Base-by-base conservation (phyloP, 208 protist genomes). In the Leishmania guyanensis region DNA sequence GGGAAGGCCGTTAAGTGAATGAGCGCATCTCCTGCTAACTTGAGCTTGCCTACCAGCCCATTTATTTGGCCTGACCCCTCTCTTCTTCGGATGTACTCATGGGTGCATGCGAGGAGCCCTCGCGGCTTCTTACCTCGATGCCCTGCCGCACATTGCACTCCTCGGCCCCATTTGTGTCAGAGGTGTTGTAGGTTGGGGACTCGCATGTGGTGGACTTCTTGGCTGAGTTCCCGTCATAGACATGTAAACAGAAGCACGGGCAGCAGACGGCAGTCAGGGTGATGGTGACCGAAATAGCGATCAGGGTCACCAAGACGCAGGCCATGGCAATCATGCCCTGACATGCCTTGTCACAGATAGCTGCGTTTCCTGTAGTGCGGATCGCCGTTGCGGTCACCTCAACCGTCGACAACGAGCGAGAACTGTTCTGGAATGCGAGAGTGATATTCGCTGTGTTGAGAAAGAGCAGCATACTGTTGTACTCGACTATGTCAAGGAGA, bases 271-370 rank as follows among this genome's bases (percentile, higher is more conserved):
- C 64, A 16, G 62, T 43, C 26, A 64, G 2, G 3, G 80, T 79
- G 16, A 79, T 56, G 20, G 39, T 60, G 33, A 79, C 80, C 26
- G 29, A 65, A 14, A 75, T 8, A 1, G 17, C 6, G 20, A 22
- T 72, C 33, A 83, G 80, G 6, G 26, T 46, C 1, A 60, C 53
- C 12, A 79, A 20, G 22, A 68, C 62, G 0, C 39, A 48, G 12
- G 48, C 39, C 80, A 83, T 75, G 29, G 51, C 80, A 20, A 78
- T 78, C 62, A 83, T 78, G 48, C 73, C 71, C 65, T 78, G 64
- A 68, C 79, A 83, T 51, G 60, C 22, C 51, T 3, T 56, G 50
- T 83, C 53, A 54, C 79, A 83, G 33, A 14, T 53, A 22, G 69
- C 43, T 0, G 36, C 50, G 12, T 46, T 53, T 39, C 8, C 53